Base-by-base conservation (phyloP, 2,329 filamentous ascomycete genomes). In the Monilinia laxa region DNA sequence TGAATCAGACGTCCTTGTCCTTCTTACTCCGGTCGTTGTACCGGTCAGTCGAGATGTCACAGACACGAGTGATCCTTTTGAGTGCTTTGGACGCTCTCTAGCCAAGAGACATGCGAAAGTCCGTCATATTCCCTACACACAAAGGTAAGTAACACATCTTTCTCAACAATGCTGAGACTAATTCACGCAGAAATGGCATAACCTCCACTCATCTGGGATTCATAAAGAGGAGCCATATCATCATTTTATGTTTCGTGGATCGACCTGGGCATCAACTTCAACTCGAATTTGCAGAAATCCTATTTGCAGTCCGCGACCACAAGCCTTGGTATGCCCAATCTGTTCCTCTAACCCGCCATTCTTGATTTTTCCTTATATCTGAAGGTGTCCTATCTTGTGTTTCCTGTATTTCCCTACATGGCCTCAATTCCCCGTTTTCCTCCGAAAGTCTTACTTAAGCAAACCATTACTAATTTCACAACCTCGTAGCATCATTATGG, bases 51-150 rank as follows among this genome's bases (percentile, higher is more conserved):
- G 76, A 68, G 78, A 78, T 70, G 72, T 78, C 55, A 73, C 77
- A 55, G 79, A 80, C 68, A 77, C 77, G 55, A 81, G 78, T 72
- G 90, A 93, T 74, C 90, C 90, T 0, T 93, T 93, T 73, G 90
- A 93, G 76, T 82, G 84, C 18, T 80, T 93, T 23, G 90, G 90
- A 25, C 82, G 83, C 69, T 84, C 86, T 55, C 76, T 93, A 59
- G 84, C 86, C 59, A 80, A 78, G 59, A 81, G 84, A 71, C 87
- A 90, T 73, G 78, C 82, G 3, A 82, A 81, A 76, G 81, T 93
- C 68, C 85, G 88, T 25, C 90, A 93, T 75, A 85, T 92, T 54
- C 89, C 90, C 7, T 93, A 91, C 73, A 85, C 87, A 6, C 84
- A 86, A 57, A 81, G 82, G 63, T 73, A 28, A 59, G 65, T 51